Base-by-base conservation (phyloP, 306 rosid species). In the Boehmeria nivea region DNA sequence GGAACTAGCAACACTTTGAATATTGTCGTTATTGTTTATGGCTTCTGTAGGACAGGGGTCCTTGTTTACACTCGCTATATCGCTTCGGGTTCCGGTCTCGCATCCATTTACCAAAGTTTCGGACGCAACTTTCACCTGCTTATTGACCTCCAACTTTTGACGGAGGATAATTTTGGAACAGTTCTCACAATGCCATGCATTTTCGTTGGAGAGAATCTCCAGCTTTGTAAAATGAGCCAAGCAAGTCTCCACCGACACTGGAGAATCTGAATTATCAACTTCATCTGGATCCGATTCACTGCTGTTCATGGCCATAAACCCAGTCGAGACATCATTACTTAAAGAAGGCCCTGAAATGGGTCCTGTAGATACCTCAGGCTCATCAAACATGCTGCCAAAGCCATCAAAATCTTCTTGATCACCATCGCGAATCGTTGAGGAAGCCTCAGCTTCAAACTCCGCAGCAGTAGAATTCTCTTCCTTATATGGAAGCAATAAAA, bases 231-330 rank as follows among this genome's bases (percentile, higher is more conserved):
- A 93, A 74, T 81, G 81, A 60, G 81, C 68, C 72, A 93, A 83
- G 70, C 99, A 93, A 81, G 86, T 85, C 72, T 85, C 96, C 37
- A 93, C 76, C 18, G 99, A 87, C 18, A 93, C 94, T 0, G 93
- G 99, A 67, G 96, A 79, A 81, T 79, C 68, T 12, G 94, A 61
- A 57, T 88, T 78, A 76, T 93, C 99, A 73, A 93, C 95, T 85
- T 87, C 99, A 71, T 88, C 95, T 10, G 95, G 86, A 72, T 93
- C 99, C 59, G 99, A 93, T 58, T 87, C 96, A 24, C 89, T 85
- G 58, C 48, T 64, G 57, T 70, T 74, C 60, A 74, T 81, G 21
- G 61, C 71, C 19, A 72, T 26, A 28, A 75, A 65, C 64, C 82
- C 79, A 75, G 85, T 63, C 19, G 60, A 45, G 31, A 66, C 81